Base-by-base conservation (phyloP, 2,329 filamentous ascomycete species). In the Plenodomus tracheiphilus region DNA sequence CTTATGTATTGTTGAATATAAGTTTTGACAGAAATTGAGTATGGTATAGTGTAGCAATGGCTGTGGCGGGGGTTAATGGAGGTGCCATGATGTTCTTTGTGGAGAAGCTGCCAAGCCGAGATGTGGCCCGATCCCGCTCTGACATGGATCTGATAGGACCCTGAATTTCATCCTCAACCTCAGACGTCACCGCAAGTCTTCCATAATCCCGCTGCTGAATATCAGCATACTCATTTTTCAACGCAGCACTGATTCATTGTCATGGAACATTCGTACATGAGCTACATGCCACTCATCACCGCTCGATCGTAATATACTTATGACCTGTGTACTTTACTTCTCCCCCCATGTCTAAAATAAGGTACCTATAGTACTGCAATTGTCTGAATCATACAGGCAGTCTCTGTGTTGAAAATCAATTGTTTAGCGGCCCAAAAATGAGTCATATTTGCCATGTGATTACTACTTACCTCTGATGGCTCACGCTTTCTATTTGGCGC, bases 71-170 rank as follows among this genome's bases (percentile, higher is more conserved):
- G 43, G 36, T 19, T 41, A n/a, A 25, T 2, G 20, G 28, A 17
- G 17, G 18, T 34, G 43, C 39, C 25, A 48, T 37, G 43, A 47
- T 45, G 46, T 39, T 43, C 43, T 28, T 46, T 54, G 56, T 59
- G 56, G 54, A 49, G 59, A 54, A 16, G n/a, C 32, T 39, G 54
- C 56, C 54, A 61, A 56, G 54, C 39, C 42, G 47, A 48, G 25
- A 56, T 54, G 40, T 56, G 53, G 53, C 55, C 45, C 35, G 18
- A 37, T 18, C 9, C 16, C 8, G 18, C 35, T 3, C 8, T 37
- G 18, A 15, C 25, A 17, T 17, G 13, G 25, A 8, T 40, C 9
- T 40, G n/a, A 25, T 40, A n/a, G 38, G 21, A 40, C 21, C 38
- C 28, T 32, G 28, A 15, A 32, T 7, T 32, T 32, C 11, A 32